phyloP scores from a whole-genome alignment of 2,329 filamentous ascomycete species.

The Conoideocrella luteorostrata region DNA sequence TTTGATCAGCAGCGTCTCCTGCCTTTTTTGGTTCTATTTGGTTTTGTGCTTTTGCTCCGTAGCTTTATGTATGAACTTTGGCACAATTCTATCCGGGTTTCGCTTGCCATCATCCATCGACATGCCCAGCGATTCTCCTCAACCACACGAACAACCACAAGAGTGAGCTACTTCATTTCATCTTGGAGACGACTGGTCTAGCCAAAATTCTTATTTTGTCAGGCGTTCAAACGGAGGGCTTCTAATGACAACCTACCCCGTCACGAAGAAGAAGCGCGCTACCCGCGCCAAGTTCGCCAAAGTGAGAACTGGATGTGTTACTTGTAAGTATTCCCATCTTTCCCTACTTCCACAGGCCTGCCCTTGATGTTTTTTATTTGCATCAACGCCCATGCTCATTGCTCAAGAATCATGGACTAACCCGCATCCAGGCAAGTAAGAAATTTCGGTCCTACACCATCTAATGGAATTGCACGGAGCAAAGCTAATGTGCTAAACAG shows the following conservation, averaged over 20 bases:
- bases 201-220: not conserved
- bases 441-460: too few relatives aligned
- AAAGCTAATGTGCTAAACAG: constrained; percentile 14
- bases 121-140: constrained; percentile 4
- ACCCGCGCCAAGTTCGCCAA: constrained; percentile 24
- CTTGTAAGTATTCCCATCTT: constrained; percentile 20
- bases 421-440: constrained; percentile 7
- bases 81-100: not conserved
- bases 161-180: constrained; percentile 4
- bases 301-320: constrained; percentile 24
- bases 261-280: constrained; percentile 10
- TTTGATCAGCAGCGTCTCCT: not conserved
- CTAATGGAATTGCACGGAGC: too few relatives aligned
- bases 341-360: too few relatives aligned
- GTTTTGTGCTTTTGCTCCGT: too few relatives aligned
- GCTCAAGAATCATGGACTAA: constrained; percentile 1
- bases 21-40: not conserved
- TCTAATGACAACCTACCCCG: constrained; percentile 12
- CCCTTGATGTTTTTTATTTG: too few relatives aligned
- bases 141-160: constrained; percentile 1
- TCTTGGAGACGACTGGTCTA: not conserved
- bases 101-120: not conserved
- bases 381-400: not conserved
- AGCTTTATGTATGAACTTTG: too few relatives aligned
- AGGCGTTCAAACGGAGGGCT: constrained; percentile 5